Evolutionary conservation across 2,329 filamentous ascomycete genomes (phyloP).

Genomic region (Immersiporthe knoxdaviesiana): DNA sequence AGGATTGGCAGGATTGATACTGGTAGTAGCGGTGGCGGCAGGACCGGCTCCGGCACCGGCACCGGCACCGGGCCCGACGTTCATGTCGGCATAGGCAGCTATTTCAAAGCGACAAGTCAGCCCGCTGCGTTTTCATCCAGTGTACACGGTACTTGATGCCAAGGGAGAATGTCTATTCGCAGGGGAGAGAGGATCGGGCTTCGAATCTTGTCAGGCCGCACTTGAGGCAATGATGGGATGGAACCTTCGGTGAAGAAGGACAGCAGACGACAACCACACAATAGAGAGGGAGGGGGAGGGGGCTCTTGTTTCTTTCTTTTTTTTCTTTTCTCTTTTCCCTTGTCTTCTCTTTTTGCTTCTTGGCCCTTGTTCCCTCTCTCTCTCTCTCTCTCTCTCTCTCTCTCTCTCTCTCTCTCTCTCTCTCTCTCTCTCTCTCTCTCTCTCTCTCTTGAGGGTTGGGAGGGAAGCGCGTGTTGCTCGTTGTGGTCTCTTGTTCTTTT

Average conservation of each 20-base stretch:
- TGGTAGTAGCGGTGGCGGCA: not conserved
- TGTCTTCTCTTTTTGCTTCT: no score
- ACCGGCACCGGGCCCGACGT: slow-evolving; percentile 44
- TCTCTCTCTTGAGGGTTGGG: not conserved
- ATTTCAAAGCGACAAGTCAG: slow-evolving; percentile 42
- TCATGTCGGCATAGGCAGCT: slow-evolving; percentile 56
- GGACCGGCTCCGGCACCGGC: slow-evolving; percentile 31
- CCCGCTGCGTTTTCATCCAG: slow-evolving; percentile 30
- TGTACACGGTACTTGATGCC: slow-evolving; percentile 14
- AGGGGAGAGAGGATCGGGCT: slow-evolving; percentile 32
- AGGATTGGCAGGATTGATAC: slow-evolving; percentile 53
- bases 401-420: no score
- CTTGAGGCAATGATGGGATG: slow-evolving; percentile 26
- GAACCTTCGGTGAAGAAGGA: not conserved
- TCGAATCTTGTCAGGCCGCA: slow-evolving; percentile 28
- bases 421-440: not conserved
- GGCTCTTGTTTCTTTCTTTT: not conserved
- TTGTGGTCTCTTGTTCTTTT: slow-evolving; percentile 34
- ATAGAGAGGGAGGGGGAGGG: not conserved
- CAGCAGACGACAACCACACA: slow-evolving; percentile 8
- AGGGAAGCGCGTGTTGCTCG: not conserved
- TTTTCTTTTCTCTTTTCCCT: not conserved
- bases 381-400: not conserved
- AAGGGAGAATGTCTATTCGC: slow-evolving; percentile 23
- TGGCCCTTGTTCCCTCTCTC: no score